Evolutionary conservation across 2,329 filamentous ascomycete species (phyloP).

Genomic region (Fusarium newnesense): DNA sequence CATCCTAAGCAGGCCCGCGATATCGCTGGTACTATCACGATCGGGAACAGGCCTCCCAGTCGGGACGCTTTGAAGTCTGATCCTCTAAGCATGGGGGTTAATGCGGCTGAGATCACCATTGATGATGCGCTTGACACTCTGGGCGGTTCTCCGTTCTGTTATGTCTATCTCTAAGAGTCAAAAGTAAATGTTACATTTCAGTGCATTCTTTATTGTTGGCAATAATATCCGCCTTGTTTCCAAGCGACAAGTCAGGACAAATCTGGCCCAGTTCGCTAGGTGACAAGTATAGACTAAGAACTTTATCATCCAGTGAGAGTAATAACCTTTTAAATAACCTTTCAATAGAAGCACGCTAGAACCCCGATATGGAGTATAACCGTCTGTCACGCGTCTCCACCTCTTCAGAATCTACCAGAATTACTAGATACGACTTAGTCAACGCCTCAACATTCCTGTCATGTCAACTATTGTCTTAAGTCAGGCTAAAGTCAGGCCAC

Average conservation of each 20-base stretch:
- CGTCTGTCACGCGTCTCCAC: background rate
- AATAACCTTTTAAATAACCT: accelerated
- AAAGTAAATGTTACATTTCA: too few species aligned
- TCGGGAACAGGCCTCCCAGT: background rate
- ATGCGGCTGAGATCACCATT: background rate
- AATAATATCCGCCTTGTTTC: accelerated
- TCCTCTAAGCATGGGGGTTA: background rate
- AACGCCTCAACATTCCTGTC: background rate
- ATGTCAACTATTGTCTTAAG: background rate
- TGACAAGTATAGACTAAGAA: accelerated
- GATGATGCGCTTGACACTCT: background rate
- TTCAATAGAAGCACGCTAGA: background rate
- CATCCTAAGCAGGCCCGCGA: background rate
- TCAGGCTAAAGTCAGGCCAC: background rate
- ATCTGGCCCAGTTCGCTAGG: background rate
- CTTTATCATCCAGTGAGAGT: background rate
- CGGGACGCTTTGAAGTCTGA: conserved; percentile 4
- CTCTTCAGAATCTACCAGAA: background rate
- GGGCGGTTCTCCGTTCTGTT: background rate
- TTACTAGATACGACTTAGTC: background rate
- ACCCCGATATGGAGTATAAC: too few species aligned
- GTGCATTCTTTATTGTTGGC: background rate
- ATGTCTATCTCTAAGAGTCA: background rate
- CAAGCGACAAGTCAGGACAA: too few species aligned
- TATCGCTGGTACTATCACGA: conserved; percentile 15